A percentile compares a stretch with the other conserved stretches of the same genome.
These are phyloP conservation scores for Mortierella sp. DNA, from an alignment of 371 early-diverging fungal genomes.

Conservation along the genomic window DNA sequence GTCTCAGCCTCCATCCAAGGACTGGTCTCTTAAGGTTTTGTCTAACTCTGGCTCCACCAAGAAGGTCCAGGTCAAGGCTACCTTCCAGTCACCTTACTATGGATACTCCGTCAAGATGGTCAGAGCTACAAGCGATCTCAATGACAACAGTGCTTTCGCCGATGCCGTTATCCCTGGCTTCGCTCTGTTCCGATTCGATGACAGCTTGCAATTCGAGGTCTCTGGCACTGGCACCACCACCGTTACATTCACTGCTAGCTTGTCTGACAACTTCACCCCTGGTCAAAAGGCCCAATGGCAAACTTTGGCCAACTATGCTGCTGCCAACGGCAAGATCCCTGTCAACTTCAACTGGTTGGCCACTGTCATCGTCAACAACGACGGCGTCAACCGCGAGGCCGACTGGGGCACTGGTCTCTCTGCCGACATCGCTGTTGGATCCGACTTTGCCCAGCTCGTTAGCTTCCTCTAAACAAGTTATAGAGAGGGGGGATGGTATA, in stretches of 20 bases:
- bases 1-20: slow-evolving; percentile 40
- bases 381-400: slow-evolving; percentile 21
- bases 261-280: slow-evolving; percentile 2
- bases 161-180: neutral
- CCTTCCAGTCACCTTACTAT: slow-evolving; percentile 46
- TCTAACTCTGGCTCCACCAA: slow-evolving; percentile 9
- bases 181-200: slow-evolving; percentile 23
- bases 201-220: slow-evolving; percentile 17
- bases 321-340: slow-evolving; percentile 29
- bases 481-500: too few relatives aligned
- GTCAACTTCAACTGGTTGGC: slow-evolving; percentile 21
- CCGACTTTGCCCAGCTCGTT: too few relatives aligned
- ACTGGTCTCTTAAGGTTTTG: slow-evolving; percentile 35
- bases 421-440: slow-evolving; percentile 22
- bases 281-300: neutral
- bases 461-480: too few relatives aligned
- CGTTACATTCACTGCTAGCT: slow-evolving; percentile 21
- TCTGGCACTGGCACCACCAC: slow-evolving; percentile 26
- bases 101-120: slow-evolving; percentile 27
- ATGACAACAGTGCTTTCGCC: slow-evolving; percentile 15
- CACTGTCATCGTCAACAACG: slow-evolving; percentile 25
- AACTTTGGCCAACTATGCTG: slow-evolving; percentile 18
- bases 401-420: slow-evolving; percentile 21
- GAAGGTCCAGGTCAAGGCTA: slow-evolving; percentile 26
- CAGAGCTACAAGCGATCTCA: neutral